These are phyloP conservation scores for Crassisporium funariophilum DNA, from an alignment of 768 basidiomycete species.

Conservation along the genomic window DNA sequence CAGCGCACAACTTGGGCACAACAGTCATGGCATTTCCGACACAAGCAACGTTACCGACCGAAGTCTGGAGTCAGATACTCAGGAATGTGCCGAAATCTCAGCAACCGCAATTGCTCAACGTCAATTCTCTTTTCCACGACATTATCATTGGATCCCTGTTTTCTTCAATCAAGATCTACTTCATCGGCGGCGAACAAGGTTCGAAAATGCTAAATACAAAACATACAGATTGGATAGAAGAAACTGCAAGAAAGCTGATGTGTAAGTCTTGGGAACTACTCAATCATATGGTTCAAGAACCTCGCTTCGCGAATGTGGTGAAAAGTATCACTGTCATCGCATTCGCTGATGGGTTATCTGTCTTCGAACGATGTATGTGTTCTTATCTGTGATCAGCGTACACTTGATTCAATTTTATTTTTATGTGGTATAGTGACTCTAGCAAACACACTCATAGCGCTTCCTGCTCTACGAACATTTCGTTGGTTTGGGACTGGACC, in stretches of 20 bases:
- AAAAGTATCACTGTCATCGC: conserved; percentile 39
- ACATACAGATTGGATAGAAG: conserved; percentile 27
- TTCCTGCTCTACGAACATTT: conserved; percentile 37
- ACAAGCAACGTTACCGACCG: conserved; percentile 29
- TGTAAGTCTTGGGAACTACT: conserved; percentile 42
- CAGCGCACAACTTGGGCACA: not conserved
- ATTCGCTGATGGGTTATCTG: conserved; percentile 34
- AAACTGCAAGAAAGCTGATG: conserved; percentile 32
- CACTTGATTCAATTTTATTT: conserved; percentile 1
- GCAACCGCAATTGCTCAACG: conserved; percentile 29
- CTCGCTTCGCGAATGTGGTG: conserved; percentile 34
- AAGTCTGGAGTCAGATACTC: conserved; percentile 40
- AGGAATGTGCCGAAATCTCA: conserved; percentile 28
- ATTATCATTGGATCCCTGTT: conserved; percentile 36
- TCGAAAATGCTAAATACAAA: conserved; percentile 33
- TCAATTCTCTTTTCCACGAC: conserved; percentile 40
- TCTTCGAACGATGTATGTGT: conserved; percentile 38
- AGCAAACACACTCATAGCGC: conserved; percentile 30
- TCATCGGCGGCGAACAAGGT: conserved; percentile 31
- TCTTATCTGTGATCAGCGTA: conserved; percentile 2
- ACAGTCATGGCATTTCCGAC: not conserved
- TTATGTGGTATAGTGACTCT: conserved; percentile 30
- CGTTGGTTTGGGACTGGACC: conserved; percentile 40
- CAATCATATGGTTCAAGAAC: conserved; percentile 35
- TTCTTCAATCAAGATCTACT: conserved; percentile 38